Conservation (phyloP, 1,139 yeast genomes). For the Taiozyma sp. region DNA sequence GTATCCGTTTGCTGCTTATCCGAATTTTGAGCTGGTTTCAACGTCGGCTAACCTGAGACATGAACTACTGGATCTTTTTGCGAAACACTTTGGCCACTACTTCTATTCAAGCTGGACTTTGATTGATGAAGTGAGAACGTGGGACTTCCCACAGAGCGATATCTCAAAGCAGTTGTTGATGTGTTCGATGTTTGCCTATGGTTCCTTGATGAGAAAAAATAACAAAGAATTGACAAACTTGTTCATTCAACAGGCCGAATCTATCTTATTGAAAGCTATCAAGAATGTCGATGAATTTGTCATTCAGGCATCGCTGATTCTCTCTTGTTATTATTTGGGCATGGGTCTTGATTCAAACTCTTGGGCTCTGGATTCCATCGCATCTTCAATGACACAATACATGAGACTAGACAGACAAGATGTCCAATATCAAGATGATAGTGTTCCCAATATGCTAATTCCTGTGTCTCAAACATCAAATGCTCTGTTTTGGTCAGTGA, state of each 20-base stretch:
- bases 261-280: constrained; percentile 12
- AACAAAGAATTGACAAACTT: constrained; percentile 6
- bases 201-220: constrained; percentile 8
- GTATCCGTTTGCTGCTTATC: constrained; percentile 1
- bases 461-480: constrained; percentile 7
- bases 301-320: constrained; percentile 11
- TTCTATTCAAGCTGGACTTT: constrained; percentile 11
- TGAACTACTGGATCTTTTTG: constrained; percentile 10
- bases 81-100: constrained; percentile 14
- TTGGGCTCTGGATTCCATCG: constrained; percentile 20
- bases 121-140: constrained; percentile 11
- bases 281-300: constrained; percentile 11
- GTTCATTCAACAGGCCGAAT: constrained; percentile 12
- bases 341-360: constrained; percentile 18
- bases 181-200: constrained; percentile 16
- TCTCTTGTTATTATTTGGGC: constrained; percentile 17
- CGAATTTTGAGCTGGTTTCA: constrained; percentile 7
- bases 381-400: constrained; percentile 16
- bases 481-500: constrained; percentile 25
- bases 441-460: neutral
- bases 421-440: neutral
- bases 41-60: constrained; percentile 3
- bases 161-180: constrained; percentile 15
- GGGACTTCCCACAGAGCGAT: constrained; percentile 15
- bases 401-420: constrained; percentile 14